Base-by-base conservation (phyloP, 257 asterid genomes). In the Echites panduratus region DNA sequence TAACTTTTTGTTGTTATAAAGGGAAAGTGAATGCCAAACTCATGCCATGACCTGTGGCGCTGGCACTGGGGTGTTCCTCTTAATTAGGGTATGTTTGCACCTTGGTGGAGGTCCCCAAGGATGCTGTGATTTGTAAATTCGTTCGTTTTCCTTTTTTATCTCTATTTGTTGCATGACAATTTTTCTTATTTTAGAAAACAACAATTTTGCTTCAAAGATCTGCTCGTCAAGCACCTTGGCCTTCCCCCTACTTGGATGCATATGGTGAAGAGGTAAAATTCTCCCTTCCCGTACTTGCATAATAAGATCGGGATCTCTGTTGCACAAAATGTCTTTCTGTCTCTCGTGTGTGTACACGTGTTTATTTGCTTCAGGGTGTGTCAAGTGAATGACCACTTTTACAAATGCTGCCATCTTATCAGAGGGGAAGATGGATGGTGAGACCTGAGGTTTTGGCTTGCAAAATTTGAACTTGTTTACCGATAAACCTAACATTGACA, bases 141-240 rank as follows among this genome's bases (percentile, higher is more conserved):
- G 71, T 49, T 71, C 56, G 38, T 32, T 48, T 66, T 53, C 68
- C 52, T 59, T 26, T 48, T 8, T 11, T 19, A 9, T 24, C 9
- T 52, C 43, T 66, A 50, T 17, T 5, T 49, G 27, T 43, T 35
- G 4, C 5, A n/a, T 71, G 19, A 70, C 48, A 58, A 12, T 58
- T 44, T 47, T 41, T 70, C 20, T 73, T 75, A 58, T 45, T 74
- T 77, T 81, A 95, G 99, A 90, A 82, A 86, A 95, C 99, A 70
- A 86, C 97, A 43, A 86, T 95, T 76, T 77, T 92, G 84, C 97
- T 95, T 69, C 99, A 92, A 81, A 85, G 98, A 78, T 88, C 94
- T 73, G 96, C 95, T 74, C 95, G 96, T 72, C 96, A 90, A 82
- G 96, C 99, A 68, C 91, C 89, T 50, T 95, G 99, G 99, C 98